These are phyloP conservation scores for Aspergillus novoparasiticus DNA, from an alignment of 2,329 filamentous ascomycete species.

Conservation along the genomic window DNA sequence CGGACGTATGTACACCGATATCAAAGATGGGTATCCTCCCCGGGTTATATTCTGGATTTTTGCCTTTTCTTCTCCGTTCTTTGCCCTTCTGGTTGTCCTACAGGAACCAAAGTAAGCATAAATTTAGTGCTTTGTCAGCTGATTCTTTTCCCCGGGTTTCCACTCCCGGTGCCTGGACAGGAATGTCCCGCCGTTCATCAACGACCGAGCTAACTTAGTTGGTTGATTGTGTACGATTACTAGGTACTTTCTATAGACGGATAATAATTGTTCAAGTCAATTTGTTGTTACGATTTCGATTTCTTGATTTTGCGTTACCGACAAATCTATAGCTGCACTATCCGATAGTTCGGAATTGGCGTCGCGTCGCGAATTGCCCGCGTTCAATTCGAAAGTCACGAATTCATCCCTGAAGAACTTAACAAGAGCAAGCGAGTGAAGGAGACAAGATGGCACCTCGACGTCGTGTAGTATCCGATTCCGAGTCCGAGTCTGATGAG, in stretches of 20 bases:
- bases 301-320: background rate
- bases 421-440: background rate
- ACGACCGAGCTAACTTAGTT: background rate
- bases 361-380: background rate
- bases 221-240: background rate
- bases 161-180: background rate
- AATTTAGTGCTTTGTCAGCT: constrained; percentile 11
- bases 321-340: background rate
- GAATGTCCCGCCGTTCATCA: background rate
- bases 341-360: background rate
- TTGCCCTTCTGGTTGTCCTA: background rate
- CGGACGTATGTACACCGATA: background rate
- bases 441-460: constrained; percentile 30
- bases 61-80: background rate
- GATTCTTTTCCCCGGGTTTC: background rate
- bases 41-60: background rate
- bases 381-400: background rate
- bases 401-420: background rate
- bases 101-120: background rate
- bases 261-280: background rate
- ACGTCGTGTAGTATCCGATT: constrained; percentile 33
- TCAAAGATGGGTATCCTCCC: background rate
- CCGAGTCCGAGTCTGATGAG: constrained; percentile 32
- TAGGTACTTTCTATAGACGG: background rate
- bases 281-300: background rate